Conservation (phyloP, 441 rosid species). For the Pelargonium australe region DNA sequence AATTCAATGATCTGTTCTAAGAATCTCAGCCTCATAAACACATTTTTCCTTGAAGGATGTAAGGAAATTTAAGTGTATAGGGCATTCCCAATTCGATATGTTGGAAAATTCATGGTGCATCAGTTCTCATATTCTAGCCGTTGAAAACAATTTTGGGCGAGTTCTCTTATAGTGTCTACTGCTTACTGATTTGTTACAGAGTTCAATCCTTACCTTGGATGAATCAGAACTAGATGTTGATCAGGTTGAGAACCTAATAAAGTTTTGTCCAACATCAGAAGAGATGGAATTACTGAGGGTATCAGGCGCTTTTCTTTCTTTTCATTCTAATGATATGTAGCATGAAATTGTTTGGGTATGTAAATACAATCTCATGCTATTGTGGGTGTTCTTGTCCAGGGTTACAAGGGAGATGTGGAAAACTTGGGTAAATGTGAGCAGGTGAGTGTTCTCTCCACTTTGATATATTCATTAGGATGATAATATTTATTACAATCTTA, state of each 20-base stretch:
- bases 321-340: conserved; percentile 9
- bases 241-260: conserved; percentile 87
- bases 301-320: conserved; percentile 5
- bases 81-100: too few relatives aligned
- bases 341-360: background rate
- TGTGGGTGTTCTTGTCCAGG: conserved; percentile 33
- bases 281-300: conserved; percentile 87
- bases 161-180: conserved; percentile 18
- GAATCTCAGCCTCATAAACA: too few relatives aligned
- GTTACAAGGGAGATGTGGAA: conserved; percentile 62
- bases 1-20: too few relatives aligned
- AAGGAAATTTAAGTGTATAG: too few relatives aligned
- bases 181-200: conserved; percentile 34
- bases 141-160: conserved; percentile 12
- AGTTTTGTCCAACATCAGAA: conserved; percentile 95
- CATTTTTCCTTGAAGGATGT: too few relatives aligned
- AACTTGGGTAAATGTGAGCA: conserved; percentile 90
- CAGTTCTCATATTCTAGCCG: conserved; percentile 6
- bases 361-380: conserved; percentile 2
- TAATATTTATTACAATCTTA: too few relatives aligned
- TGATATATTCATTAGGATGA: background rate
- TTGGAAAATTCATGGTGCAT: background rate
- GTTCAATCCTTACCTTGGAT: conserved; percentile 74
- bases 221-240: conserved; percentile 78
- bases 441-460: conserved; percentile 33